These are phyloP conservation scores for Choanephora cucurbitarum DNA, from an alignment of 371 early-diverging fungal species.

Conservation along the genomic window DNA sequence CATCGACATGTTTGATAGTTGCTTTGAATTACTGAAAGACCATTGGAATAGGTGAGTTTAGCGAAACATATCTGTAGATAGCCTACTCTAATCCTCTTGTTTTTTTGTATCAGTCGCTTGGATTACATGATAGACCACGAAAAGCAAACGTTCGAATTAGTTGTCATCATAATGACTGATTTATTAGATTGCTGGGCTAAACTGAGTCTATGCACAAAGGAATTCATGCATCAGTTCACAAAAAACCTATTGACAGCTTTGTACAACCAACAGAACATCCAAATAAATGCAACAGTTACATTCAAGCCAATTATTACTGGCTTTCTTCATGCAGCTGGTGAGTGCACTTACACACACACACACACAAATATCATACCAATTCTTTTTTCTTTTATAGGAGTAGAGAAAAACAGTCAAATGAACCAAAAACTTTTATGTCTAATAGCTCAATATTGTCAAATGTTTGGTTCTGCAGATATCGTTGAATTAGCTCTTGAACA, in stretches of 20 bases:
- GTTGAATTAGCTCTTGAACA: constrained; percentile 20
- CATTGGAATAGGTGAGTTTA: constrained; percentile 30
- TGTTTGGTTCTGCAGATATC: constrained; percentile 29
- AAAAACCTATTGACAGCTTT: constrained; percentile 6
- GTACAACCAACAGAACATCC: not conserved
- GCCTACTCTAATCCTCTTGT: not conserved
- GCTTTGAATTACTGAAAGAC: constrained; percentile 24
- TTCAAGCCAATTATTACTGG: constrained; percentile 13
- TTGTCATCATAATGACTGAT: constrained; percentile 15
- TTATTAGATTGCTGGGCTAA: constrained; percentile 24
- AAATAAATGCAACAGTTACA: not conserved
- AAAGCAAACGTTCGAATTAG: constrained; percentile 6
- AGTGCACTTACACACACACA: not conserved
- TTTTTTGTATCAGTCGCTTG: not conserved
- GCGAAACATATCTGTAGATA: not conserved
- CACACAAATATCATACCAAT: no score
- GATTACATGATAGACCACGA: constrained; percentile 7
- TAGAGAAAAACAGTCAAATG: constrained; percentile 27
- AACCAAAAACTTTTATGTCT: constrained; percentile 23
- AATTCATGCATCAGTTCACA: constrained; percentile 16
- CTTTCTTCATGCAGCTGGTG: constrained; percentile 23
- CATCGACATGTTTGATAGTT: constrained; percentile 26
- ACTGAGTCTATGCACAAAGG: constrained; percentile 18
- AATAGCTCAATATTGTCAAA: constrained; percentile 25
- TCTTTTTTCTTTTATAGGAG: constrained; percentile 13